phyloP scores from a whole-genome alignment of 2,329 filamentous ascomycete species.

The Verticillium longisporum region DNA sequence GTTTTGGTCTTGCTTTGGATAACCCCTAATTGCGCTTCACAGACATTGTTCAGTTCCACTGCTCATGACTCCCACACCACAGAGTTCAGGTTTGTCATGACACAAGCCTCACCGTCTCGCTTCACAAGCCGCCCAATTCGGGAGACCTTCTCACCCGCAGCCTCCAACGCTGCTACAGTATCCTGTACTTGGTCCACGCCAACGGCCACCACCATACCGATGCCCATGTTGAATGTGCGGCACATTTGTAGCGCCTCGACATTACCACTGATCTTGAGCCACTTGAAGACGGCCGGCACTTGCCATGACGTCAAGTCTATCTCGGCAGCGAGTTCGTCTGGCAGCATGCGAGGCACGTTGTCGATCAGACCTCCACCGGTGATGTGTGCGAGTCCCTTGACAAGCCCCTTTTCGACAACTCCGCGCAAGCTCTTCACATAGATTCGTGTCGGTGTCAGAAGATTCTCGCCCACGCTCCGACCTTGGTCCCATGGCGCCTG shows the following conservation, averaged over 20 bases:
- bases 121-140: conserved; percentile 65
- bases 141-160: conserved; percentile 69
- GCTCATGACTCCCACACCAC: background rate
- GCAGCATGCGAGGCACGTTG: conserved; percentile 93
- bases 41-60: background rate
- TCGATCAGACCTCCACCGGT: conserved; percentile 89
- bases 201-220: conserved; percentile 91
- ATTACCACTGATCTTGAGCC: conserved; percentile 71
- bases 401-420: conserved; percentile 51
- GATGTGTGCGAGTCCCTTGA: conserved; percentile 95
- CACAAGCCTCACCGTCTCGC: conserved; percentile 36
- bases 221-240: conserved; percentile 86
- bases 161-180: conserved; percentile 54
- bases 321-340: conserved; percentile 67
- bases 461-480: conserved; percentile 61
- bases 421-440: conserved; percentile 81
- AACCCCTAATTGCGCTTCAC: background rate
- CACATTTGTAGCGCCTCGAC: conserved; percentile 76
- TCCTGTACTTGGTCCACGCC: conserved; percentile 54
- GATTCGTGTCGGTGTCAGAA: conserved; percentile 86
- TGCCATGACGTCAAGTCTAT: conserved; percentile 73
- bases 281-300: conserved; percentile 73
- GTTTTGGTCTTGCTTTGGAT: background rate
- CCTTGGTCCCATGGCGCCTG: conserved; percentile 67
- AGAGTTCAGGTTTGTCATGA: background rate